Evolutionary conservation across 371 early-diverging fungal genomes (phyloP).

Genomic region (Mortierella sp.): DNA sequence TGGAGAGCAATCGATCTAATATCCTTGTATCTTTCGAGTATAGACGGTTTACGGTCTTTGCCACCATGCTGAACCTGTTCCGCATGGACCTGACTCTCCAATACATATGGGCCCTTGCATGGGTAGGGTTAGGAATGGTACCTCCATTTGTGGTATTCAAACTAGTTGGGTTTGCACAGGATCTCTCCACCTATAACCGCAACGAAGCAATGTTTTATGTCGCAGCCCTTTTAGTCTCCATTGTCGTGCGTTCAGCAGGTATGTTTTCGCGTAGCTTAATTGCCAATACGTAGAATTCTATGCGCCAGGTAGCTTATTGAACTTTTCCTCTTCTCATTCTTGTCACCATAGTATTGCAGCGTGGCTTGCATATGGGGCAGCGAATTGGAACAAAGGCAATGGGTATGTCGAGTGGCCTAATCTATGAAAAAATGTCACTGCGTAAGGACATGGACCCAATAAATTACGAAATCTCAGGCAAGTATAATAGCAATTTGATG

Average conservation of each 20-base stretch:
- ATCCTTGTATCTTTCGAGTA: not conserved
- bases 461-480: constrained; percentile 52
- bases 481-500: not conserved
- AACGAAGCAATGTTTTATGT: constrained; percentile 52
- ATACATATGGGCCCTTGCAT: constrained; percentile 40
- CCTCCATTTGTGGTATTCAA: constrained; percentile 51
- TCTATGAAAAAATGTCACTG: constrained; percentile 51
- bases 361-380: constrained; percentile 52
- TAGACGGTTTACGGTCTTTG: constrained; percentile 44
- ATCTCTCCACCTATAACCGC: constrained; percentile 40
- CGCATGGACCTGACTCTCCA: constrained; percentile 32
- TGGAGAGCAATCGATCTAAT: not conserved
- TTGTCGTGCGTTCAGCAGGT: constrained; percentile 46
- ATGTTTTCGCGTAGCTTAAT: not conserved
- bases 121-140: constrained; percentile 46
- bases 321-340: not conserved
- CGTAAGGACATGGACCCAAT: constrained; percentile 56
- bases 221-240: constrained; percentile 25
- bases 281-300: not conserved
- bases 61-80: constrained; percentile 50
- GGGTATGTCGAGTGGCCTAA: constrained; percentile 47
- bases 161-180: constrained; percentile 40
- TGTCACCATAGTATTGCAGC: constrained; percentile 33
- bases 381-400: constrained; percentile 50
- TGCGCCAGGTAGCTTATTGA: not conserved